A percentile compares a stretch with the other conserved stretches of the same genome.
Conservation (phyloP, 139 green algal genomes). For the Desmodesmus armatus region DNA sequence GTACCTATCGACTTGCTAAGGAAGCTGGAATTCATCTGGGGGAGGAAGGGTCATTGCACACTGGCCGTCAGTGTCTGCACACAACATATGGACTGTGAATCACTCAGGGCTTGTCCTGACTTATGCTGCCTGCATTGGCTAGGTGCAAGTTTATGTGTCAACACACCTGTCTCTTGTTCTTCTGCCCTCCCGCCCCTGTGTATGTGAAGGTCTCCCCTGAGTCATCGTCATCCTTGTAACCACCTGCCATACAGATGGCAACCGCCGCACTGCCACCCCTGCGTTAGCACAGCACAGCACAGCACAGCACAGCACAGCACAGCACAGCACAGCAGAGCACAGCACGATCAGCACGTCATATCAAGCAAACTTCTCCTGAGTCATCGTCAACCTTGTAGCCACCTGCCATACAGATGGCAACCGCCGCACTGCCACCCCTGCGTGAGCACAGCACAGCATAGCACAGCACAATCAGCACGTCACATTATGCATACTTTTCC, state of each 20-base stretch:
- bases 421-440: constrained; percentile 33
- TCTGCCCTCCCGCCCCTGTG: constrained; percentile 63
- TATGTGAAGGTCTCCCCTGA: constrained; percentile 59
- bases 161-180: constrained; percentile 28
- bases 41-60: too few relatives aligned
- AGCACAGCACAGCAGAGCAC: background rate
- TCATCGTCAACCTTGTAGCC: constrained; percentile 73
- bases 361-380: too few relatives aligned
- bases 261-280: constrained; percentile 39
- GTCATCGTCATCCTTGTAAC: constrained; percentile 73
- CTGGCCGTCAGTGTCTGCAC: too few relatives aligned
- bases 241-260: constrained; percentile 68
- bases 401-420: constrained; percentile 68
- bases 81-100: background rate
- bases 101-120: background rate
- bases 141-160: background rate
- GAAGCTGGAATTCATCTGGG: too few relatives aligned
- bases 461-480: too few relatives aligned
- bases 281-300: background rate
- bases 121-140: background rate
- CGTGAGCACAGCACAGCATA: background rate
- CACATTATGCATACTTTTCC: too few relatives aligned
- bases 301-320: background rate
- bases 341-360: too few relatives aligned
- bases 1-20: background rate